Conservation (phyloP, 805 yeast genomes). For the Hanseniaspora clermontiae region DNA sequence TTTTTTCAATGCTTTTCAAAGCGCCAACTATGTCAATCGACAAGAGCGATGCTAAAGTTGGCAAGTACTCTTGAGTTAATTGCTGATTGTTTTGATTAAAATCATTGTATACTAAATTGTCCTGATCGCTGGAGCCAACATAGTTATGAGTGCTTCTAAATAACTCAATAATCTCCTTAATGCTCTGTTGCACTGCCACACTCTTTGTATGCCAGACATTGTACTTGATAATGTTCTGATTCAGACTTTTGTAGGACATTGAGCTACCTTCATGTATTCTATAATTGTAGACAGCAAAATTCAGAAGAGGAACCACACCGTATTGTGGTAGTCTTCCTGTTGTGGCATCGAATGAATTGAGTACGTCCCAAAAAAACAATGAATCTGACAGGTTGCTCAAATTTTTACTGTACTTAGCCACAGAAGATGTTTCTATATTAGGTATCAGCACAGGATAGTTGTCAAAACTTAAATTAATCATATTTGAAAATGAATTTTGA, state of each 20-base stretch:
- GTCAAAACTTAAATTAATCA: constrained; percentile 4
- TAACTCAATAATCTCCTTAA: constrained; percentile 13
- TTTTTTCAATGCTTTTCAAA: constrained; percentile 1
- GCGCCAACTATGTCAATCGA: constrained; percentile 5
- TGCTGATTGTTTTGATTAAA: constrained; percentile 15
- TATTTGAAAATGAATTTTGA: background rate
- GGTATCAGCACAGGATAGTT: constrained; percentile 2
- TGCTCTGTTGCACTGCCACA: background rate
- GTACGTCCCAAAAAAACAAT: background rate
- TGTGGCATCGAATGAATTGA: background rate
- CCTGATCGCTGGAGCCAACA: constrained; percentile 10
- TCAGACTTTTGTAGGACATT: background rate
- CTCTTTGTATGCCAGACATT: constrained; percentile 7
- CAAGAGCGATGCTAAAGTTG: constrained; percentile 27
- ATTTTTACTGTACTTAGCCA: background rate
- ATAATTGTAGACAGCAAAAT: constrained; percentile 3
- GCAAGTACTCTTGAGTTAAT: constrained; percentile 26
- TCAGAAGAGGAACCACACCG: background rate
- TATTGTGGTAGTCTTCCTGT: background rate
- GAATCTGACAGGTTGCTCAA: background rate
- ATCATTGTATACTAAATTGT: background rate
- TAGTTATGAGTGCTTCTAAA: constrained; percentile 16
- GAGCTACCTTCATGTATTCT: background rate
- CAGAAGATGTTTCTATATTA: background rate
- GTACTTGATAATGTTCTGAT: background rate